These are phyloP conservation scores for Neopestalotiopsis sp. DNA, from an alignment of 2,329 filamentous ascomycete genomes.

Conservation along the genomic window DNA sequence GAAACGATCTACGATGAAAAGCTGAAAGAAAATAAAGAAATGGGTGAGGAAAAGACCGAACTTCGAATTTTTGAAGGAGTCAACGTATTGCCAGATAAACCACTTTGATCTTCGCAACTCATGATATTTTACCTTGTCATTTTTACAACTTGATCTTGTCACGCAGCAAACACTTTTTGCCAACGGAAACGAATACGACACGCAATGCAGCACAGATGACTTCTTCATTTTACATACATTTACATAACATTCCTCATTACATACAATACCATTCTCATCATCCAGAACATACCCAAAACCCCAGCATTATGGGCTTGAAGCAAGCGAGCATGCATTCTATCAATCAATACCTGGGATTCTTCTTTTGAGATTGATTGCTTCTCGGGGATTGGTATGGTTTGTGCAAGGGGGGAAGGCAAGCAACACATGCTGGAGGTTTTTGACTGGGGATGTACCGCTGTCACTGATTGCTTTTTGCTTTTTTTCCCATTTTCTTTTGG, in stretches of 20 bases:
- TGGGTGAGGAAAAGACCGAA: too few relatives aligned
- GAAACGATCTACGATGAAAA: too few relatives aligned
- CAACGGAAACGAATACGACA: neutral
- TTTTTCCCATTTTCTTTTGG: too few relatives aligned
- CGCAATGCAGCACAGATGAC: neutral
- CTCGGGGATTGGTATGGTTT: neutral
- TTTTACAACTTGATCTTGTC: neutral
- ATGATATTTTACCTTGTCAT: neutral
- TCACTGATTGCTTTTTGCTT: neutral
- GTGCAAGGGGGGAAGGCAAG: neutral
- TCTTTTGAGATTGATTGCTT: neutral
- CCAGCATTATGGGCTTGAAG: neutral
- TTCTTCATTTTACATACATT: neutral
- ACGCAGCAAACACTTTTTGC: neutral
- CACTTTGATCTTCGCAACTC: neutral
- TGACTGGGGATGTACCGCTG: neutral
- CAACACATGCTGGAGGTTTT: neutral
- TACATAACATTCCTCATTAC: neutral
- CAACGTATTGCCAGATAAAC: neutral
- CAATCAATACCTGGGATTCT: too few relatives aligned
- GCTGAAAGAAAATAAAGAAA: too few relatives aligned
- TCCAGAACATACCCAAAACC: neutral
- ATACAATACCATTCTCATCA: neutral
- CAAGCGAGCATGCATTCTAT: conserved; percentile 3
- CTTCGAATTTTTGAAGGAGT: too few relatives aligned